Conservation (phyloP, 1,139 yeast genomes). For the Arxiozyma telluris region DNA sequence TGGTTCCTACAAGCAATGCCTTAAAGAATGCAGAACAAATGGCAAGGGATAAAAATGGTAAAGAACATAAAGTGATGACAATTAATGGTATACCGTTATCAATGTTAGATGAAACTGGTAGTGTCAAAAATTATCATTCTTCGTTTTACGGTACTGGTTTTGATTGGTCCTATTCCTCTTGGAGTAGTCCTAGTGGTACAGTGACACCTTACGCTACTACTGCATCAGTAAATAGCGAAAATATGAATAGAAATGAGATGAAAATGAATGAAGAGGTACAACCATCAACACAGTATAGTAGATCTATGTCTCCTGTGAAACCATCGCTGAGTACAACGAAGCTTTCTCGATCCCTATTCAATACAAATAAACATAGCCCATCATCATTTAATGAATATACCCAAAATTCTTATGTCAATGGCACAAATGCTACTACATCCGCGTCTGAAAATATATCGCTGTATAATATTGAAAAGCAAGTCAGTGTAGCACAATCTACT, state of each 20-base stretch:
- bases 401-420: too few species aligned
- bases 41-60: constrained; percentile 28
- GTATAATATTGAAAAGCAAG: background rate
- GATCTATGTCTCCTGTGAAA: too few species aligned
- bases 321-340: too few species aligned
- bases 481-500: background rate
- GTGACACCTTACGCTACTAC: background rate
- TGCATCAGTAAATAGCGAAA: constrained; percentile 8
- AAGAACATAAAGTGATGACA: constrained; percentile 20
- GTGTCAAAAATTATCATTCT: constrained; percentile 33
- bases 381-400: background rate
- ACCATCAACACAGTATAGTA: too few species aligned
- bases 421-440: background rate
- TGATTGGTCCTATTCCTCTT: background rate
- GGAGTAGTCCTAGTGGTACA: background rate
- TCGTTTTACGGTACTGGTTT: constrained; percentile 1
- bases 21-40: constrained; percentile 33
- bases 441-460: background rate
- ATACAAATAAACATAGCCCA: too few species aligned
- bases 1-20: constrained; percentile 80
- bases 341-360: too few species aligned
- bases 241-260: too few species aligned
- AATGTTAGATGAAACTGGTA: constrained; percentile 75
- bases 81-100: constrained; percentile 76
- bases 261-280: too few species aligned